phyloP scores from a whole-genome alignment of 2,329 filamentous ascomycete genomes.

The Hypoxylon sp. region DNA sequence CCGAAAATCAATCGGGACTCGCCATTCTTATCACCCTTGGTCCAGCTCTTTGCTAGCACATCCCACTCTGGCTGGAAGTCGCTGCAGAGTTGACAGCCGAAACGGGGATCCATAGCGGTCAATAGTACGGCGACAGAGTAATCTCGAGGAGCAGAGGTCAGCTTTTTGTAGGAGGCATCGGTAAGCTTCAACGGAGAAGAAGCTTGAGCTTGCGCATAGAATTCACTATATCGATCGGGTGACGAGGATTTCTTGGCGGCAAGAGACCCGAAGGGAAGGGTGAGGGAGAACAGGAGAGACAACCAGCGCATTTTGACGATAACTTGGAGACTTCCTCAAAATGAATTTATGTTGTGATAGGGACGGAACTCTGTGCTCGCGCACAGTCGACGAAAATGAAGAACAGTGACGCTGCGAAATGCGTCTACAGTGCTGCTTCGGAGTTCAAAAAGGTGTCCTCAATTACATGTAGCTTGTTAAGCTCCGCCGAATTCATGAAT shows the following conservation, averaged over 20 bases:
- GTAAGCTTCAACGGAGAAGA: constrained; percentile 81
- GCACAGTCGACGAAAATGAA: constrained; percentile 25
- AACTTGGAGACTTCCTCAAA: constrained; percentile 29
- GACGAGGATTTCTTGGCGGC: constrained; percentile 72
- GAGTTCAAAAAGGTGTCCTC: constrained; percentile 49
- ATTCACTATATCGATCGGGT: constrained; percentile 78
- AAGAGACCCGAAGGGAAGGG: constrained; percentile 72
- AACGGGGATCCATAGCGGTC: constrained; percentile 87
- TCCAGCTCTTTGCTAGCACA: constrained; percentile 87
- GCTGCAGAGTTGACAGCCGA: constrained; percentile 86
- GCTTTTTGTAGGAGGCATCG: constrained; percentile 79
- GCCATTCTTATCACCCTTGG: constrained; percentile 82
- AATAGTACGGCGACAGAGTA: constrained; percentile 87
- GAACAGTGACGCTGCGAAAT: constrained; percentile 20
- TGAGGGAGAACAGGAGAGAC: constrained; percentile 72
- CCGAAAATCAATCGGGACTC: constrained; percentile 83
- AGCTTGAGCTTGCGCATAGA: constrained; percentile 76
- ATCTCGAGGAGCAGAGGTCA: constrained; percentile 84
- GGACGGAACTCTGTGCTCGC: constrained; percentile 16
- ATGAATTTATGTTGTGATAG: constrained; percentile 25
- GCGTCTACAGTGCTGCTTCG: constrained; percentile 27
- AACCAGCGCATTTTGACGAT: constrained; percentile 76
- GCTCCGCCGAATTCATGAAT: constrained; percentile 15
- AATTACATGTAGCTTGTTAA: constrained; percentile 42
- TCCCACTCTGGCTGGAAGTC: constrained; percentile 98